Conservation (phyloP, 1,284 basidiomycete species). For the Papiliotrema terrestris region DNA sequence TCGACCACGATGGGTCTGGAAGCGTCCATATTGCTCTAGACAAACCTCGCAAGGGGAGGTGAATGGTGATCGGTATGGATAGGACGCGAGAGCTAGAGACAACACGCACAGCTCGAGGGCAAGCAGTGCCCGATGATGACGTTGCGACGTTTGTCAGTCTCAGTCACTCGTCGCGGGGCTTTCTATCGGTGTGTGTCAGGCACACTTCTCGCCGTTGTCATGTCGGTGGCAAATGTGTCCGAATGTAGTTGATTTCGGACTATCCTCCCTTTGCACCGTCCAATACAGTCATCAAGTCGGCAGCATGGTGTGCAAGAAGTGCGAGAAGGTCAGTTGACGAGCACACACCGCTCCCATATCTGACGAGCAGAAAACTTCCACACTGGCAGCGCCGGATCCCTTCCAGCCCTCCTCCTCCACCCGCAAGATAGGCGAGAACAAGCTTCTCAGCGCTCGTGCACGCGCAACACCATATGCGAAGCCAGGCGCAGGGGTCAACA, state of each 20-base stretch:
- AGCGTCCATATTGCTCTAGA: conserved; percentile 14
- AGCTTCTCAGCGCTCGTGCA: conserved; percentile 42
- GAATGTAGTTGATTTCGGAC: background rate
- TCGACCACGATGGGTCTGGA: conserved; percentile 80
- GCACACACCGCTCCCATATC: background rate
- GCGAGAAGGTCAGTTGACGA: conserved; percentile 43
- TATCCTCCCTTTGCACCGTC: background rate
- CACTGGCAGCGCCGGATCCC: conserved; percentile 42
- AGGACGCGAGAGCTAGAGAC: background rate
- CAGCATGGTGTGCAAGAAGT: conserved; percentile 51
- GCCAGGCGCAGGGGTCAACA: conserved; percentile 24
- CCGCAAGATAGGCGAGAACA: conserved; percentile 50
- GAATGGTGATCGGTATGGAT: background rate
- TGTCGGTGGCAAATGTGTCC: too few species aligned
- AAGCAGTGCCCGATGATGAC: too few species aligned
- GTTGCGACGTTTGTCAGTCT: too few species aligned
- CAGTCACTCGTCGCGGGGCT: too few species aligned
- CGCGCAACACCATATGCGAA: conserved; percentile 38
- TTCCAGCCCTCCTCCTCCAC: conserved; percentile 45
- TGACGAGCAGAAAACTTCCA: conserved; percentile 41
- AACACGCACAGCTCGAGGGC: too few species aligned
- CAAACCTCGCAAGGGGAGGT: background rate
- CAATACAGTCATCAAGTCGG: background rate
- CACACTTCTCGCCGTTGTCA: too few species aligned
- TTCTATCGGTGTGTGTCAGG: too few species aligned